Evolutionary conservation across 148 eudicot genomes (phyloP).

Genomic region (Polygonum aviculare): DNA sequence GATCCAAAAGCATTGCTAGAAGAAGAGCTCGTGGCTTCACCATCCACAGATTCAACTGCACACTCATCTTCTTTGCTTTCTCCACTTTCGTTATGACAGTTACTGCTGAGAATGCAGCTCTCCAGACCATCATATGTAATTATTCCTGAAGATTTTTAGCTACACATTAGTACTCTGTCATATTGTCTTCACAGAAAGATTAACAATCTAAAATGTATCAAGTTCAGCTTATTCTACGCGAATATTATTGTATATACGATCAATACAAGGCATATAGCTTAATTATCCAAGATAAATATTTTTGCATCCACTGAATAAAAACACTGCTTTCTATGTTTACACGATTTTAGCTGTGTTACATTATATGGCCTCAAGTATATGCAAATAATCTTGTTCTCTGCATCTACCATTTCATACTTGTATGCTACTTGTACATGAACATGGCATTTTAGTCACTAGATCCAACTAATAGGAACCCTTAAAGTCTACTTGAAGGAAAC

Average conservation of each 20-base stretch:
- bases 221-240: background rate
- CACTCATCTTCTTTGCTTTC: conserved; percentile 41
- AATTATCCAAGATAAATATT: background rate
- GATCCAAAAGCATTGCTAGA: conserved; percentile 67
- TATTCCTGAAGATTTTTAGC: conserved; percentile 40
- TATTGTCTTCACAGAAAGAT: background rate
- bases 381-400: background rate
- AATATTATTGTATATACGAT: background rate
- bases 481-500: background rate
- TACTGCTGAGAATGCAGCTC: conserved; percentile 62
- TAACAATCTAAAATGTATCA: conserved; percentile 1
- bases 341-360: background rate
- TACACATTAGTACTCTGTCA: background rate
- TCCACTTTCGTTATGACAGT: conserved; percentile 35
- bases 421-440: background rate
- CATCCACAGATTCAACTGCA: conserved; percentile 40
- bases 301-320: background rate
- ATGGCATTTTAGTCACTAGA: too few species aligned
- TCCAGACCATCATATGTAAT: conserved; percentile 84
- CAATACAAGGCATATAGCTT: background rate
- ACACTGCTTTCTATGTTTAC: background rate
- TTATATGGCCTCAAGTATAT: background rate
- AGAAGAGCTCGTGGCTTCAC: conserved; percentile 66
- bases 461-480: background rate
- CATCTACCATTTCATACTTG: background rate